A percentile compares a stretch with the other conserved stretches of the same genome.
These are phyloP conservation scores for Talinum fruticosum DNA, from an alignment of 148 eudicot species.

Conservation along the genomic window DNA sequence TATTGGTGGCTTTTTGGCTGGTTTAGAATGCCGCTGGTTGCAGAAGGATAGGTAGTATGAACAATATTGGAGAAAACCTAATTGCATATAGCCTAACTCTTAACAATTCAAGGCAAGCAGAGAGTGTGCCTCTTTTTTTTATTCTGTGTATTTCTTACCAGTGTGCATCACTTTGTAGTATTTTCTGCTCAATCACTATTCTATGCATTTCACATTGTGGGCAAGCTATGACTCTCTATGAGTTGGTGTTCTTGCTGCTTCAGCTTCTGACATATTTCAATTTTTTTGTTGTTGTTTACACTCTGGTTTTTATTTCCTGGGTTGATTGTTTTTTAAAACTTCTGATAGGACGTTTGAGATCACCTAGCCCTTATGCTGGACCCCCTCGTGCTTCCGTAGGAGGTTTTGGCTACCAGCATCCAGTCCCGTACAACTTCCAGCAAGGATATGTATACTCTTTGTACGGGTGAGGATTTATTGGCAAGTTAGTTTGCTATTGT, in stretches of 20 bases:
- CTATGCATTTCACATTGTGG: not conserved
- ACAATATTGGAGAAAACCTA: not conserved
- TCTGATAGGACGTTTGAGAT: constrained; percentile 62
- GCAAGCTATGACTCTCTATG: not conserved
- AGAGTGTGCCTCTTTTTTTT: not conserved
- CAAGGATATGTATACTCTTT: constrained; percentile 75
- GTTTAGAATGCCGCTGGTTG: not conserved
- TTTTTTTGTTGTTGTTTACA: not conserved
- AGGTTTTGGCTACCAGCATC: constrained; percentile 81
- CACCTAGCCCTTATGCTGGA: constrained; percentile 59
- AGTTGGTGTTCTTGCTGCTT: not conserved
- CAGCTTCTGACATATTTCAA: not conserved
- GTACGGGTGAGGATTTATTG: constrained; percentile 52
- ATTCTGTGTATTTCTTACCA: not conserved
- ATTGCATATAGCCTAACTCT: not conserved
- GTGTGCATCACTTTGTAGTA: not conserved
- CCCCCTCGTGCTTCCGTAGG: constrained; percentile 59
- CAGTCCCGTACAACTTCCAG: constrained; percentile 66
- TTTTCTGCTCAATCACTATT: not conserved
- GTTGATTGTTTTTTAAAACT: constrained; percentile 10
- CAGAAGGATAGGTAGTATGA: not conserved
- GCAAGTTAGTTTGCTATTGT: not conserved
- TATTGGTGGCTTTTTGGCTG: not conserved
- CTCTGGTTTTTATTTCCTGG: not conserved
- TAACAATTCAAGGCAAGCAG: not conserved